Base-by-base conservation (phyloP, 495 filamentous ascomycete species). In the Lophium mytilinum region DNA sequence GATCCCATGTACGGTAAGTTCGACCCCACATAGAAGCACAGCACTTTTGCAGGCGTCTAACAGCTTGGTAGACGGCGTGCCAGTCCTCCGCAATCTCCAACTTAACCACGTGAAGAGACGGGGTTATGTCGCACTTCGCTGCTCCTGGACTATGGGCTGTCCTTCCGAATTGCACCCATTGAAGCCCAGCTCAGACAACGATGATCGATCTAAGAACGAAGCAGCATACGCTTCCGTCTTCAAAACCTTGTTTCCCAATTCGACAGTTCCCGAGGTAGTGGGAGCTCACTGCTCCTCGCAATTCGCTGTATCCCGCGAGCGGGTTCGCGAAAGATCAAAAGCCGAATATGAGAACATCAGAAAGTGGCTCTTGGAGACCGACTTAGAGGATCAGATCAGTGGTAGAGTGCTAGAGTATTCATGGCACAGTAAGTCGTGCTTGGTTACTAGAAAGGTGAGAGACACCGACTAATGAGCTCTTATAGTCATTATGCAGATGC, bases 141-240 rank as follows among this genome's bases (percentile, higher is more conserved):
- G 64, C 49, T 50, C 64, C 34, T 66, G 64, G 64, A 52, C 47
- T 9, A 57, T 63, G 50, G 64, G 64, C 7, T 66, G 64, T 46
- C 64, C 64, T 17, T 36, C 60, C 9, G 61, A 66, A 52, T 46
- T 66, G 9, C 56, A 57, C 49, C 63, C 63, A 12, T 34, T 46
- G 0, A n/a, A 24, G 33, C 63, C 58, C 1, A 46, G 47, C 11
- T 7, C 9, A 18, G 21, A 12, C 1, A 43, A 12, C 1, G 63
- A 66, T 36, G 63, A 66, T 33, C 56, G 58, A 55, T 59, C 63
- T 10, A 55, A 57, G 33, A 60, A 48, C 21, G 63, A 66, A 50
- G 39, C 18, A 3, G 58, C 63, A 1, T 66, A 52, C 30, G 56
- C 55, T 21, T 19, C 15, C 17, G 63, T 50, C 19, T 66, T 62